phyloP scores from a whole-genome alignment of 257 asterid genomes.

The Solanum sejunctum region DNA sequence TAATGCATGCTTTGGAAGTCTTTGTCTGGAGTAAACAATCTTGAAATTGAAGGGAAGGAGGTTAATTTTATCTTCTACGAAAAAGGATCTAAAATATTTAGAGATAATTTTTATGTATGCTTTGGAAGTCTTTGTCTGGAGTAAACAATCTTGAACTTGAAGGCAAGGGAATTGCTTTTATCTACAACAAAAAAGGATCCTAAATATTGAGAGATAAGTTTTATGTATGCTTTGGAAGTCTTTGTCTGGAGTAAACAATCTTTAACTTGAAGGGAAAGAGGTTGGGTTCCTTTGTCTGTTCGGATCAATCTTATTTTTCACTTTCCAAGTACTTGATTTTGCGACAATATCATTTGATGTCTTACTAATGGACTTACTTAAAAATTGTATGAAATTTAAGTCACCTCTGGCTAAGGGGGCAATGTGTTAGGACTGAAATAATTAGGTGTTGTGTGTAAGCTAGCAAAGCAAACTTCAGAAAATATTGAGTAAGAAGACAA shows the following conservation, averaged over 20 bases:
- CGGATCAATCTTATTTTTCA: not conserved
- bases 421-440: not conserved
- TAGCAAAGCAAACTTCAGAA: too few relatives aligned
- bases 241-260: not conserved
- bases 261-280: not conserved
- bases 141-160: not conserved
- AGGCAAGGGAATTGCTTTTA: not conserved
- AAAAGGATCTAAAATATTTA: not conserved
- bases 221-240: not conserved
- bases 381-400: not conserved
- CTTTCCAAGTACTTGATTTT: not conserved
- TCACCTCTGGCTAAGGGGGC: not conserved
- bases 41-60: not conserved
- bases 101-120: not conserved
- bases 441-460: too few relatives aligned
- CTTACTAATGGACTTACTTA: not conserved
- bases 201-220: not conserved
- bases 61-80: not conserved
- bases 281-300: not conserved
- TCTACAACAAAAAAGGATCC: not conserved
- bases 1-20: not conserved
- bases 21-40: not conserved
- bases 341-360: not conserved
- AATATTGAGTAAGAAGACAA: too few relatives aligned
- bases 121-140: not conserved